Evolutionary conservation across 2,329 filamentous ascomycete genomes (phyloP).

Genomic region (Pseudocercospora musae): DNA sequence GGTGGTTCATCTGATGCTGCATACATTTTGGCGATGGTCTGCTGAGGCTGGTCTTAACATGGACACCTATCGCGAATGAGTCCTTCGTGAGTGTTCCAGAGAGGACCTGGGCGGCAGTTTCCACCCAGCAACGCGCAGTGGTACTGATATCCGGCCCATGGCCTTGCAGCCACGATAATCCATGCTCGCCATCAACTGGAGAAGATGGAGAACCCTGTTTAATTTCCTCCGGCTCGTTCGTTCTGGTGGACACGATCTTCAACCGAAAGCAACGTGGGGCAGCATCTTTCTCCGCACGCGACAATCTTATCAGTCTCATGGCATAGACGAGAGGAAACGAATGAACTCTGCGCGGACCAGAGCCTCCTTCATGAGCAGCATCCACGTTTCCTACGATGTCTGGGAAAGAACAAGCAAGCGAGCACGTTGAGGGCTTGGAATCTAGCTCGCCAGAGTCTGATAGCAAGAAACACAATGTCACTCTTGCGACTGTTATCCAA

Average conservation of each 20-base stretch:
- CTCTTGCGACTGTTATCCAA: neutral
- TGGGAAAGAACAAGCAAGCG: neutral
- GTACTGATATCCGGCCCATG: neutral
- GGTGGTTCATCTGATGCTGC: constrained; percentile 37
- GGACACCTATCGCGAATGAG: neutral
- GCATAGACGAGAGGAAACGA: neutral
- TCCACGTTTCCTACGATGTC: neutral
- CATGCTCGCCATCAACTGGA: neutral
- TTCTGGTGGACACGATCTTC: neutral
- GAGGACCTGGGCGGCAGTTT: neutral
- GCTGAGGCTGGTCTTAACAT: neutral
- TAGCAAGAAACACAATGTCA: neutral
- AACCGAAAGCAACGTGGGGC: neutral
- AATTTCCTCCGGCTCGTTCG: neutral
- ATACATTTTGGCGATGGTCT: constrained; percentile 14
- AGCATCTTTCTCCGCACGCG: neutral
- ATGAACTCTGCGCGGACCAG: neutral
- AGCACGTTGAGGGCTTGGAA: neutral
- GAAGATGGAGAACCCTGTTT: neutral
- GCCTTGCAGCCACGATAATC: neutral
- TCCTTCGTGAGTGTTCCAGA: neutral
- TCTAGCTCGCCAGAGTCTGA: neutral
- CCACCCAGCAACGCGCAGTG: neutral
- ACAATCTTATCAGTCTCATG: neutral
- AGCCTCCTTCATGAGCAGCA: neutral